Conservation (phyloP, 106 monocot genomes). For the Iris macrosiphon region DNA sequence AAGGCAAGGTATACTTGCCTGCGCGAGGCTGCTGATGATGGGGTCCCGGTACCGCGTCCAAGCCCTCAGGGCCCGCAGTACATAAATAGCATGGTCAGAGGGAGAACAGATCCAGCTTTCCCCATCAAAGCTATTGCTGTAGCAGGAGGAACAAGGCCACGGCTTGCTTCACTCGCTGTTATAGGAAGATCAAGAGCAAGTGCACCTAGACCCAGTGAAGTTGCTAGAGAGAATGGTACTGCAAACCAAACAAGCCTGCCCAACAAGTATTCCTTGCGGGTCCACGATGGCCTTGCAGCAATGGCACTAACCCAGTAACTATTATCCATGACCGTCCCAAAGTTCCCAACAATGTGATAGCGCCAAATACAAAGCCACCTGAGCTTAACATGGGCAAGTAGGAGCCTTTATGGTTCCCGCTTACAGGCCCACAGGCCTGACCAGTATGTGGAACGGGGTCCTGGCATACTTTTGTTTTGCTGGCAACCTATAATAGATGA, state of each 20-base stretch:
- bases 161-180: constrained; percentile 46
- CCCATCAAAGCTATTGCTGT: constrained; percentile 76
- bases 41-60: too few relatives aligned
- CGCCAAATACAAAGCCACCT: constrained; percentile 89
- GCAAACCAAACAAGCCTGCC: constrained; percentile 86
- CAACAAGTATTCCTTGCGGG: constrained; percentile 76
- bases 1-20: too few relatives aligned
- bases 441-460: constrained; percentile 56
- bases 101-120: constrained; percentile 70
- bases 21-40: too few relatives aligned
- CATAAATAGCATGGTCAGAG: constrained; percentile 85
- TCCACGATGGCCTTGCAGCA: constrained; percentile 75
- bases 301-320: constrained; percentile 99
- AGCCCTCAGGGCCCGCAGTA: too few relatives aligned
- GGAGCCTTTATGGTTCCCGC: constrained; percentile 87
- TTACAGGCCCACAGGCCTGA: constrained; percentile 87
- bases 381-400: constrained; percentile 97
- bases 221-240: constrained; percentile 77
- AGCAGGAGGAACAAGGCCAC: constrained; percentile 76
- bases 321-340: constrained; percentile 98
- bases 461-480: constrained; percentile 45
- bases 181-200: constrained; percentile 81
- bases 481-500: constrained; percentile 51
- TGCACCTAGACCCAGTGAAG: constrained; percentile 71
- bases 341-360: constrained; percentile 97